Percentiles rank a stretch among this genome's conserved stretches.
phyloP scores from a whole-genome alignment of 331 rosid genomes.

The Arachis monticola region DNA sequence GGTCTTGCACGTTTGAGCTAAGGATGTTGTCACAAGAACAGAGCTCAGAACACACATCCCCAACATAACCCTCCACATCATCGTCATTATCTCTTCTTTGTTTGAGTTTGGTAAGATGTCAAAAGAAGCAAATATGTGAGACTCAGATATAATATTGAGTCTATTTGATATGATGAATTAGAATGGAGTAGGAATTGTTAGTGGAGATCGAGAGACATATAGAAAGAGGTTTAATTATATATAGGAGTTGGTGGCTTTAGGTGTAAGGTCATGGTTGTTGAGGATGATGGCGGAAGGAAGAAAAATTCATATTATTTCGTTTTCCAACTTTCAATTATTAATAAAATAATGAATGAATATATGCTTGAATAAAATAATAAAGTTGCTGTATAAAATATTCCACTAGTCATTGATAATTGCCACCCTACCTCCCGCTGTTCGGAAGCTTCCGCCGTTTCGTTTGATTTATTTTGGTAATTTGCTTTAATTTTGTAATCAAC shows the following conservation, averaged over 20 bases:
- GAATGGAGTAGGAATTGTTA: conserved; percentile 21
- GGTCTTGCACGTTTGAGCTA: conserved; percentile 48
- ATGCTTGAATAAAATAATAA: background rate
- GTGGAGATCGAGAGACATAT: conserved; percentile 6
- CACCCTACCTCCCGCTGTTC: background rate
- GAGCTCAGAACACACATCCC: conserved; percentile 34
- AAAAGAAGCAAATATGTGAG: background rate
- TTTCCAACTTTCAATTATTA: background rate
- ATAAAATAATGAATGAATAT: background rate
- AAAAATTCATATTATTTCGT: background rate
- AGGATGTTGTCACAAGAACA: conserved; percentile 28
- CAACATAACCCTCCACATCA: conserved; percentile 41
- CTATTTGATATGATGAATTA: background rate
- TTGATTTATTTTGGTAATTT: background rate
- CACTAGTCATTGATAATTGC: background rate
- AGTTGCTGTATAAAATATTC: background rate
- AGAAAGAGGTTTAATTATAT: conserved; percentile 24
- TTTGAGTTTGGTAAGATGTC: background rate
- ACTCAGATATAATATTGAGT: conserved; percentile 21
- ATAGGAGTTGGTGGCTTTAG: conserved; percentile 53
- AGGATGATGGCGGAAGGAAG: background rate
- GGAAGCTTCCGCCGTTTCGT: conserved; percentile 36
- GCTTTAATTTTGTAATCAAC: no score
- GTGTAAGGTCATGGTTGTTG: conserved; percentile 31
- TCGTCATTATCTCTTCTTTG: background rate